Conservation (phyloP, 148 eudicot genomes). For the Chenopodium album region DNA sequence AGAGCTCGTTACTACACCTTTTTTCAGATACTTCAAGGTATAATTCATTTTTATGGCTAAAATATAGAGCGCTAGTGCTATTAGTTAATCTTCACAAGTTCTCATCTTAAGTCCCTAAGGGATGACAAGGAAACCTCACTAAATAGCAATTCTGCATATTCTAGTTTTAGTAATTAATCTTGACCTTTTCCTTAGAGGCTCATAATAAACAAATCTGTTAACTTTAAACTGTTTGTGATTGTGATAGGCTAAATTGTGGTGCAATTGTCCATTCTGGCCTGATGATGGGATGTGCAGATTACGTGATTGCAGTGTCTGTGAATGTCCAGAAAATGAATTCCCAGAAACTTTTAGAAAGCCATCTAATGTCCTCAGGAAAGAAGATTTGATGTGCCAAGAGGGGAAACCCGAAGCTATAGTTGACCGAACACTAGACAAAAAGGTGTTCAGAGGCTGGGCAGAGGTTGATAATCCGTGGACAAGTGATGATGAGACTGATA, state of each 20-base stretch:
- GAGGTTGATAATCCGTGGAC: conserved; percentile 94
- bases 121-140: neutral
- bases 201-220: neutral
- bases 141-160: neutral
- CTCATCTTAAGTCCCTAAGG: neutral
- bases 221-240: neutral
- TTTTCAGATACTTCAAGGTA: conserved; percentile 96
- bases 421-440: conserved; percentile 73
- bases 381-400: conserved; percentile 79
- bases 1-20: conserved; percentile 86
- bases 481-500: conserved; percentile 81
- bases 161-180: neutral
- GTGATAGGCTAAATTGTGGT: conserved; percentile 77
- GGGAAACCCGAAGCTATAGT: conserved; percentile 81
- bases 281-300: conserved; percentile 89
- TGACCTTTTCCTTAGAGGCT: neutral
- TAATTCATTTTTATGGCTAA: conserved; percentile 7
- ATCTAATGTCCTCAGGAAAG: conserved; percentile 43
- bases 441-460: conserved; percentile 71
- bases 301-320: conserved; percentile 90
- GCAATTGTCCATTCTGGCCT: conserved; percentile 92
- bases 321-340: conserved; percentile 86
- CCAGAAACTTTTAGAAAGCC: conserved; percentile 73
- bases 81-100: neutral
- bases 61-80: neutral